Base-by-base conservation (phyloP, 192 early-diverging fungal species). In the Coemansia erecta region DNA sequence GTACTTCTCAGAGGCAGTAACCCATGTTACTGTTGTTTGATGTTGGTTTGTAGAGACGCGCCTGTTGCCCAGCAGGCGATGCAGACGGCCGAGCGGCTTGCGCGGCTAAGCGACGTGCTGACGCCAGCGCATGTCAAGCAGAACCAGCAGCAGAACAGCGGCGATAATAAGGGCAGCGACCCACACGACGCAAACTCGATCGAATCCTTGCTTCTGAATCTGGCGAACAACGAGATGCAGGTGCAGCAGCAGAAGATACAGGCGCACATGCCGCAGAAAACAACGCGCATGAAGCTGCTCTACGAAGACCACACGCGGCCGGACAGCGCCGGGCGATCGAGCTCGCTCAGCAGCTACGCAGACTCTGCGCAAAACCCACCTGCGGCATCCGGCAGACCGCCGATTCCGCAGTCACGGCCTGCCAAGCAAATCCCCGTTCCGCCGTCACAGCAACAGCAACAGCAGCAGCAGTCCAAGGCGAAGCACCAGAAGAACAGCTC, bases 161-260 rank as follows among this genome's bases (percentile, higher is more conserved):
- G 54, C 43, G 51, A 49, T 5, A 21, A 12, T 2, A 44, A 33
- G 8, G 31, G 17, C 21, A 23, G 17, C 11, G 41, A 57, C 19
- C 18, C 46, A 52, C 58, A 66, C 49, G 61, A 68, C 21, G 53
- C 53, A 6, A 68, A 74, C 42, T 80, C 72, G 22, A 70, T 80
- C 43, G 77, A 80, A 41, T 74, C 77, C 17, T 53, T 80, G 28
- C 51, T 80, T 39, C 54, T 80, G 17, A 73, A 73, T 18, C 33
- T 80, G 56, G 77, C 77, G 17, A 70, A 80, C 58, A 80, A 80
- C 58, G 77, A 80, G 43, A 70, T 74, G 71, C 71, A 80, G 14
- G 70, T 74, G 4, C 77, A 80, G 54, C 70, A 80, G 58, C 77
- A 80, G 62, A 73, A 74, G 42, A 68, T 74, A 18, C 67, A 80